Conservation (phyloP, 345 rosid genomes). For the Anastatica hierochuntica region DNA sequence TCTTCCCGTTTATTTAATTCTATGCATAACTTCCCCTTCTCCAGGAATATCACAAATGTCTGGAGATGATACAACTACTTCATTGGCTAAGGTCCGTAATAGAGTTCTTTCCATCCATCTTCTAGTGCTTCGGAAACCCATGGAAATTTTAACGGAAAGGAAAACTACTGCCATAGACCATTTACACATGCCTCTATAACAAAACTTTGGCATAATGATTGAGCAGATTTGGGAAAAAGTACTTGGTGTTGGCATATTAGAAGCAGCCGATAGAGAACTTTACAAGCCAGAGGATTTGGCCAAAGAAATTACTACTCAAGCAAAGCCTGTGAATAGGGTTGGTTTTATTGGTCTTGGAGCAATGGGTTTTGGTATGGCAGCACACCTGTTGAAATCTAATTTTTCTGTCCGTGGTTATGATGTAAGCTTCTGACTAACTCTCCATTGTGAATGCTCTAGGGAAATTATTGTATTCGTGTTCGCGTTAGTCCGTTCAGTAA, state of each 20-base stretch:
- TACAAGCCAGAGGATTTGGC: conserved; percentile 74
- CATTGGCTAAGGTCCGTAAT: conserved; percentile 50
- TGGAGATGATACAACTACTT: conserved; percentile 32
- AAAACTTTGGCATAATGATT: conserved; percentile 8
- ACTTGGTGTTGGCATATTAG: conserved; percentile 46
- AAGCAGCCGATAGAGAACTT: conserved; percentile 52
- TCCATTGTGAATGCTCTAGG: neutral
- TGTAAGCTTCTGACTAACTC: conserved; percentile 38
- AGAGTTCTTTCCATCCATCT: conserved; percentile 3
- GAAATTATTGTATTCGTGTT: conserved; percentile 4
- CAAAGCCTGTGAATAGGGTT: conserved; percentile 45
- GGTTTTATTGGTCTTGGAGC: conserved; percentile 99
- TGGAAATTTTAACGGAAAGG: neutral
- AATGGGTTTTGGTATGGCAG: conserved; percentile 99
- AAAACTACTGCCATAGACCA: neutral
- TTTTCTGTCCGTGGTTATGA: conserved; percentile 72
- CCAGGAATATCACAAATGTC: conserved; percentile 48
- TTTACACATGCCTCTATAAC: neutral
- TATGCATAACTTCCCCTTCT: conserved; percentile 13
- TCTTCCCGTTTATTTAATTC: neutral
- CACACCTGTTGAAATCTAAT: conserved; percentile 58
- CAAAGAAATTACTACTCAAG: conserved; percentile 37
- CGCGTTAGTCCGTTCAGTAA: neutral
- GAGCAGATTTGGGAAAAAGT: conserved; percentile 64
- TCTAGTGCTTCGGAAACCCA: conserved; percentile 11